Conservation (phyloP, 2,329 filamentous ascomycete species). For the Colletotrichum neosansevieriae region DNA sequence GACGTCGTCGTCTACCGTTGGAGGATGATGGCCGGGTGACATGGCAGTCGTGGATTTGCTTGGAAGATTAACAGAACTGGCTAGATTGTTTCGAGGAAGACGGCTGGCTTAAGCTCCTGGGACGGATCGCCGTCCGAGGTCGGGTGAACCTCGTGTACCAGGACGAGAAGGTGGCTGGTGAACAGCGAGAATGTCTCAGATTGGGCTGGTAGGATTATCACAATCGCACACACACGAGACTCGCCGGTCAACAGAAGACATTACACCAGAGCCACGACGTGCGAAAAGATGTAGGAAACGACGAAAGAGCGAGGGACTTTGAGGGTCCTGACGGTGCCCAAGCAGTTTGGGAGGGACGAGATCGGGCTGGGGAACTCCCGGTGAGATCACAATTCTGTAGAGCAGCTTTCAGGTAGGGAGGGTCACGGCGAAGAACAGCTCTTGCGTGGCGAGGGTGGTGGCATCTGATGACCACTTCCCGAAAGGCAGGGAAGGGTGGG, state of each 20-base stretch:
- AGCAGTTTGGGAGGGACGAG: conserved; percentile 17
- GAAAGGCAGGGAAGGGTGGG: not conserved
- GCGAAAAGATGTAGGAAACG: not conserved
- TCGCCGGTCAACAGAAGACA: not conserved
- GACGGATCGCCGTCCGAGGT: conserved; percentile 2
- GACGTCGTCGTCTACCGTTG: conserved; percentile 19
- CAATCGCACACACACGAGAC: conserved; percentile 8
- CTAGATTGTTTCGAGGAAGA: not conserved
- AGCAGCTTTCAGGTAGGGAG: conserved; percentile 5
- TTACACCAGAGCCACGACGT: not conserved
- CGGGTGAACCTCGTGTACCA: conserved; percentile 7
- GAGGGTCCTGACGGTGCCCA: not conserved
- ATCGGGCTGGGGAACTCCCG: conserved; percentile 14
- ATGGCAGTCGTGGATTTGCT: conserved; percentile 2
- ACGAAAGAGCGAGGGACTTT: not conserved
- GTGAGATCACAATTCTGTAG: not conserved
- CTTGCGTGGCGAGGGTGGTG: not conserved
- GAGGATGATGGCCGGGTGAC: conserved; percentile 28
- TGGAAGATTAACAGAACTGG: not conserved
- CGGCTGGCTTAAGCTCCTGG: not conserved
- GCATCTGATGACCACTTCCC: conserved; percentile 2
- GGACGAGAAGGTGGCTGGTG: conserved; percentile 7
- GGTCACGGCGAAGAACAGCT: not conserved
- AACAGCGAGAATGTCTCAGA: conserved; percentile 26
- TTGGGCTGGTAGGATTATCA: conserved; percentile 5